phyloP scores from a whole-genome alignment of 2,329 filamentous ascomycete species.

The Ambrosiella cleistominuta region DNA sequence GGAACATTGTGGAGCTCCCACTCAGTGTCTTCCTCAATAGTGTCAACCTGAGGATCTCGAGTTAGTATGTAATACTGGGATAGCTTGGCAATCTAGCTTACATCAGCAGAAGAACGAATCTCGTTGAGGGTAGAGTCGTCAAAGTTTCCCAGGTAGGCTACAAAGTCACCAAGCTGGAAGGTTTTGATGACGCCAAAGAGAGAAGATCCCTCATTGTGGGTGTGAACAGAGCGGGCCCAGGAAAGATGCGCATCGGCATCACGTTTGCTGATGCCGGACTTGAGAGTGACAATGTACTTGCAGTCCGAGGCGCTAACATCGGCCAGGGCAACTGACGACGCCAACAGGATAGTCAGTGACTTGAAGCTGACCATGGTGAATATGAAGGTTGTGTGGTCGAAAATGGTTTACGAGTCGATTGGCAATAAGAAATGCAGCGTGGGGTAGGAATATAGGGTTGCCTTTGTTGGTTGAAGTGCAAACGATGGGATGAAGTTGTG shows the following conservation, averaged over 20 bases:
- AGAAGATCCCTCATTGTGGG: slow-evolving; percentile 19
- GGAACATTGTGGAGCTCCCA: slow-evolving; percentile 4
- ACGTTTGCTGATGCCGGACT: slow-evolving; percentile 19
- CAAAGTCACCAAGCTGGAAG: slow-evolving; percentile 20
- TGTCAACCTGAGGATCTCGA: slow-evolving; percentile 1
- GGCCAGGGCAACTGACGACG: slow-evolving; percentile 15
- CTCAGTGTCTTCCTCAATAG: slow-evolving; percentile 3
- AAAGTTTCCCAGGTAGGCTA: slow-evolving; percentile 27
- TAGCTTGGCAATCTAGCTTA: slow-evolving; percentile 15
- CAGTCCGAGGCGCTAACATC: slow-evolving; percentile 16
- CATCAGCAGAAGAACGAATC: slow-evolving; percentile 24
- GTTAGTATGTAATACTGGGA: background rate
- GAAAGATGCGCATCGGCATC: slow-evolving; percentile 21
- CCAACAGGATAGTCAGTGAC: slow-evolving; percentile 13
- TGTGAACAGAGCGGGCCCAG: slow-evolving; percentile 20
- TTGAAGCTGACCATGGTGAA: slow-evolving; percentile 15
- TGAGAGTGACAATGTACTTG: slow-evolving; percentile 30
- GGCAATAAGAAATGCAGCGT: no score
- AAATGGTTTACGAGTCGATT: background rate
- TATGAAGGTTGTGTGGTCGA: background rate
- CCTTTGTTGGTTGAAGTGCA: background rate
- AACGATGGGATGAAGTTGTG: background rate
- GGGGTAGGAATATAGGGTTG: background rate
- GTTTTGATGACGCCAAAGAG: slow-evolving; percentile 20
- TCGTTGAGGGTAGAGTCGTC: slow-evolving; percentile 23